Conservation (phyloP, 495 filamentous ascomycete genomes). For the Aspergillus taichungensis region DNA sequence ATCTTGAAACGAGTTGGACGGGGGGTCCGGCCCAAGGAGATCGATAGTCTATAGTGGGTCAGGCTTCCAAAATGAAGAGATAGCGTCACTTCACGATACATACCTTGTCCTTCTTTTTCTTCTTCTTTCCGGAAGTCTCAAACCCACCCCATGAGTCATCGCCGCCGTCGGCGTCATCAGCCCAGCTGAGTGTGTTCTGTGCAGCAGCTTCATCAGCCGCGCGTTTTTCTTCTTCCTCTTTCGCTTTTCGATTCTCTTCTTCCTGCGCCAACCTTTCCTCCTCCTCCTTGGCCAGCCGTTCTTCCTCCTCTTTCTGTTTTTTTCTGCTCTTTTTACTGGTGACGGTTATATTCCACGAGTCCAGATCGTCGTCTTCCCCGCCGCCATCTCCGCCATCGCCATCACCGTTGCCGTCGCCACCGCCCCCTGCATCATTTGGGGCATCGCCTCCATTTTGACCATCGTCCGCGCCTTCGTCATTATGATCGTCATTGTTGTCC, state of each 20-base stretch:
- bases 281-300: constrained; percentile 12
- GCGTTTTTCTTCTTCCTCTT: constrained; percentile 27
- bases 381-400: constrained; percentile 18
- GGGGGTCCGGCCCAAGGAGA: constrained; percentile 11
- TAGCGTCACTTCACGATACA: neutral
- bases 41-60: neutral
- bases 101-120: constrained; percentile 43
- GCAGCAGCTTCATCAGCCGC: constrained; percentile 29
- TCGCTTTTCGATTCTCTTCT: constrained; percentile 27
- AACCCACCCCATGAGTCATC: constrained; percentile 32
- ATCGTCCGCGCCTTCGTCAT: constrained; percentile 19
- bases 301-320: constrained; percentile 24
- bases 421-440: constrained; percentile 26
- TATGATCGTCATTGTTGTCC: constrained; percentile 10
- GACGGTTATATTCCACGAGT: constrained; percentile 29
- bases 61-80: neutral
- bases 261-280: constrained; percentile 19
- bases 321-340: constrained; percentile 36
- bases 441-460: constrained; percentile 29
- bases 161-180: constrained; percentile 27
- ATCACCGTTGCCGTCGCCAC: constrained; percentile 21
- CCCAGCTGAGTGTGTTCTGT: constrained; percentile 37
- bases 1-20: constrained; percentile 35
- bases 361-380: constrained; percentile 29
- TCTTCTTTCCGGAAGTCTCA: constrained; percentile 31